Evolutionary conservation across 441 rosid species (phyloP).

Genomic region (Brassica hybrid): DNA sequence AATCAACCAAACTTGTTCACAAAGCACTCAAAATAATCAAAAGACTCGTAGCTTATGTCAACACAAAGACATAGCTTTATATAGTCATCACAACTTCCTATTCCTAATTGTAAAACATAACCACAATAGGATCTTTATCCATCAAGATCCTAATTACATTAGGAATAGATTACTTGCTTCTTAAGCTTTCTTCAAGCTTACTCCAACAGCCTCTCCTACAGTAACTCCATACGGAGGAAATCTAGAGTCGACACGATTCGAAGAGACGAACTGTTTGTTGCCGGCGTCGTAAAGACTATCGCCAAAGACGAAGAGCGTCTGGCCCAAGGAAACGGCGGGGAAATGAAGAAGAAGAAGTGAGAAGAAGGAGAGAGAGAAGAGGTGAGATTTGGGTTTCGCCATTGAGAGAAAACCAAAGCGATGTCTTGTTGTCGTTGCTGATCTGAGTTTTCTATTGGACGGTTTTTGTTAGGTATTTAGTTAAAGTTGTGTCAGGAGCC

Average conservation of each 20-base stretch:
- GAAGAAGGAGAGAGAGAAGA: constrained; percentile 9
- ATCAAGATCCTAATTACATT: too few species aligned
- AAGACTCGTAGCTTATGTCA: too few species aligned
- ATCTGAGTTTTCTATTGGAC: not conserved
- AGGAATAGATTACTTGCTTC: too few species aligned
- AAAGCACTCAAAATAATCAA: too few species aligned
- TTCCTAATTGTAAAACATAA: too few species aligned
- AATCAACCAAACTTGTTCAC: too few species aligned
- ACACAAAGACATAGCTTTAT: too few species aligned
- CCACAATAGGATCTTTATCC: too few species aligned
- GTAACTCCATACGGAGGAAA: constrained; percentile 50
- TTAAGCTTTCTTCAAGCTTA: too few species aligned
- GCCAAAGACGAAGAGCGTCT: constrained; percentile 47
- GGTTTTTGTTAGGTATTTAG: too few species aligned
- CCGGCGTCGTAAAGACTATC: constrained; percentile 54
- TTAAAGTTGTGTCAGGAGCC: too few species aligned
- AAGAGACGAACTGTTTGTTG: constrained; percentile 49
- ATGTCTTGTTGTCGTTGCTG: not conserved
- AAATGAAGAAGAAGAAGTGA: constrained; percentile 15
- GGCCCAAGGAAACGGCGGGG: not conserved
- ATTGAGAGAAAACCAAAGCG: not conserved
- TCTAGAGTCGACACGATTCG: constrained; percentile 23
- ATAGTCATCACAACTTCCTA: too few species aligned
- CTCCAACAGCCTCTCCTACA: constrained; percentile 6
- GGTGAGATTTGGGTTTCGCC: constrained; percentile 20